phyloP scores from a whole-genome alignment of 192 early-diverging fungal genomes.

The Coemansia aciculifera region DNA sequence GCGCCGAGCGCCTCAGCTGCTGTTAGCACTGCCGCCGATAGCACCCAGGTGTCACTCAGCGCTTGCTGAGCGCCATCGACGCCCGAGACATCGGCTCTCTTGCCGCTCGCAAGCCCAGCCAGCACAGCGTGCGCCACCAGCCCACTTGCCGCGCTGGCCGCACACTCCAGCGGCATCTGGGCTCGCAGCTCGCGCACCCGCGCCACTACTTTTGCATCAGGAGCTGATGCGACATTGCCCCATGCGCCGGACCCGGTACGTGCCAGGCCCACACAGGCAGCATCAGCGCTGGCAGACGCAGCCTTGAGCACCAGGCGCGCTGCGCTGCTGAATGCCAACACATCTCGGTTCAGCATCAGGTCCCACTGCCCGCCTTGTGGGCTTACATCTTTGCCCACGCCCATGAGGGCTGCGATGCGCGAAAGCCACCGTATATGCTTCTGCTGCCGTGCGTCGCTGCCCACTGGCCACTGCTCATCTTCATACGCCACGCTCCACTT shows the following conservation, averaged over 20 bases:
- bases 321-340: constrained; percentile 74
- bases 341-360: constrained; percentile 63
- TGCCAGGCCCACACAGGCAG: constrained; percentile 18
- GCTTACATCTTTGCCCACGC: neutral
- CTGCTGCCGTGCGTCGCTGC: constrained; percentile 22
- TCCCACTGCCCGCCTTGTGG: constrained; percentile 7
- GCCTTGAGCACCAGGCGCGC: constrained; percentile 55
- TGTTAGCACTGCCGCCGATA: constrained; percentile 36
- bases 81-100: constrained; percentile 14
- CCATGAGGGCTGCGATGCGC: constrained; percentile 45
- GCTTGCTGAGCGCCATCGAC: constrained; percentile 19
- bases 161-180: constrained; percentile 34
- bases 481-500: constrained; percentile 52
- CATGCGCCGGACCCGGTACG: neutral
- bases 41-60: constrained; percentile 21
- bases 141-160: constrained; percentile 25
- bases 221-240: neutral
- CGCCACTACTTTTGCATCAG: neutral
- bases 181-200: constrained; percentile 17
- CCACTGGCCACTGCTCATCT: constrained; percentile 15
- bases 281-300: constrained; percentile 19
- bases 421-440: constrained; percentile 21
- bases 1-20: constrained; percentile 21
- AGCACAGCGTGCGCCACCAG: constrained; percentile 43
- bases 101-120: constrained; percentile 17